A percentile compares a stretch with the other conserved stretches of the same genome.
Conservation (phyloP, 805 yeast species). For the Metschnikowia continentalis region DNA sequence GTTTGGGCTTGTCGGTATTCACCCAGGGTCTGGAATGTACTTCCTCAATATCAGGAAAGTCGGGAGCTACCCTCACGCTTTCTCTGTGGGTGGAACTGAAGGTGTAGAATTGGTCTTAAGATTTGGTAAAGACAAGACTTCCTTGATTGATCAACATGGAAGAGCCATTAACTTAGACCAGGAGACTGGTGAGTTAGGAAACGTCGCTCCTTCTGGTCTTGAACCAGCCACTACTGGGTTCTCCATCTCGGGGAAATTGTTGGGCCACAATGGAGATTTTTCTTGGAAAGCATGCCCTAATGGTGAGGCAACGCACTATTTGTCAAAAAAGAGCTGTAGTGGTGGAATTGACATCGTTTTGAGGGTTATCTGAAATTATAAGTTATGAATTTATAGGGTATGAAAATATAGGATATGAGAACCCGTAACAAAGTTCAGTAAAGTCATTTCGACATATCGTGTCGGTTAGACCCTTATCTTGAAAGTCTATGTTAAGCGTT, state of each 20-base stretch:
- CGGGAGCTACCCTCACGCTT: too few relatives aligned
- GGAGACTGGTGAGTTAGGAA: background rate
- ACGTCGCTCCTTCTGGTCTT: conserved; percentile 19
- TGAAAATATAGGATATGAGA: too few relatives aligned
- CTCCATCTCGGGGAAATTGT: conserved; percentile 33
- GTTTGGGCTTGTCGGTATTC: too few relatives aligned
- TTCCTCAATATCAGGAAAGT: too few relatives aligned
- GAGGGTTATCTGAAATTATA: conserved; percentile 8
- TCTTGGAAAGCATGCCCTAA: conserved; percentile 40
- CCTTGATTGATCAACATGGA: background rate
- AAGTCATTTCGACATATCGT: too few relatives aligned
- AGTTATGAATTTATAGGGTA: too few relatives aligned
- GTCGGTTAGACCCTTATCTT: too few relatives aligned
- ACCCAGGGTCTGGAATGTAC: too few relatives aligned
- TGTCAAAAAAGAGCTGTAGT: conserved; percentile 24
- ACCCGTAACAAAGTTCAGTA: too few relatives aligned
- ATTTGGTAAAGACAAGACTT: background rate
- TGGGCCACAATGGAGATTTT: conserved; percentile 30
- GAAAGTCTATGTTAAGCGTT: too few relatives aligned
- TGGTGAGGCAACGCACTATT: conserved; percentile 19
- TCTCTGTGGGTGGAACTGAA: conserved; percentile 20
- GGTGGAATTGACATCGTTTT: conserved; percentile 29
- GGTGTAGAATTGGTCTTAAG: conserved; percentile 20
- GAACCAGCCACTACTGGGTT: conserved; percentile 36
- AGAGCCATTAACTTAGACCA: background rate